A percentile compares a stretch with the other conserved stretches of the same genome.
These are phyloP conservation scores for Striga hermonthica DNA, from an alignment of 305 asterid species.

Conservation along the genomic window DNA sequence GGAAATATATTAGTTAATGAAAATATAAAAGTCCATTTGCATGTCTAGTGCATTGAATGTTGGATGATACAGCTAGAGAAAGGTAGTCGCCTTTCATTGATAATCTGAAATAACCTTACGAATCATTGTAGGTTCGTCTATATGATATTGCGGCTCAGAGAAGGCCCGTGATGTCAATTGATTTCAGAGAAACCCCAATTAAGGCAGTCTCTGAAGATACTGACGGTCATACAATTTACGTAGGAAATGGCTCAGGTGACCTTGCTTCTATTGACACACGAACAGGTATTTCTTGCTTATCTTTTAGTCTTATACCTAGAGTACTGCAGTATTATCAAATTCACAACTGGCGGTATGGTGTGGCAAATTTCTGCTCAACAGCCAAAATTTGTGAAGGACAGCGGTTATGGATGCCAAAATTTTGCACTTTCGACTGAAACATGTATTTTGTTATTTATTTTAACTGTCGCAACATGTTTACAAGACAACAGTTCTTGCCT, in stretches of 20 bases:
- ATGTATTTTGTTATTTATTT: too few species aligned
- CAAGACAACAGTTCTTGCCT: too few species aligned
- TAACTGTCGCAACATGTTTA: too few species aligned
- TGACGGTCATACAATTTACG: constrained; percentile 72
- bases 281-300: constrained; percentile 51
- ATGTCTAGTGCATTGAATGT: not conserved
- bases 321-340: not conserved
- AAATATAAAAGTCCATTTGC: not conserved
- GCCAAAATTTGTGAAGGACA: too few species aligned
- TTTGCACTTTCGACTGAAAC: too few species aligned
- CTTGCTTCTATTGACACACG: constrained; percentile 90
- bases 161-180: constrained; percentile 82
- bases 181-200: constrained; percentile 83
- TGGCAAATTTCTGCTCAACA: too few species aligned
- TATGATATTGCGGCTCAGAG: constrained; percentile 93
- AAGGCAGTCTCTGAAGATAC: constrained; percentile 72
- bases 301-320: constrained; percentile 6
- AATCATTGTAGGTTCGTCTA: constrained; percentile 67
- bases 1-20: not conserved
- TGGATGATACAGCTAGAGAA: not conserved
- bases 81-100: not conserved
- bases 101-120: constrained; percentile 5
- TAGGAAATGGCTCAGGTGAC: constrained; percentile 94
- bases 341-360: not conserved
- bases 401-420: too few species aligned